Conservation (phyloP, 768 basidiomycete species). For the Mycena latifolia region DNA sequence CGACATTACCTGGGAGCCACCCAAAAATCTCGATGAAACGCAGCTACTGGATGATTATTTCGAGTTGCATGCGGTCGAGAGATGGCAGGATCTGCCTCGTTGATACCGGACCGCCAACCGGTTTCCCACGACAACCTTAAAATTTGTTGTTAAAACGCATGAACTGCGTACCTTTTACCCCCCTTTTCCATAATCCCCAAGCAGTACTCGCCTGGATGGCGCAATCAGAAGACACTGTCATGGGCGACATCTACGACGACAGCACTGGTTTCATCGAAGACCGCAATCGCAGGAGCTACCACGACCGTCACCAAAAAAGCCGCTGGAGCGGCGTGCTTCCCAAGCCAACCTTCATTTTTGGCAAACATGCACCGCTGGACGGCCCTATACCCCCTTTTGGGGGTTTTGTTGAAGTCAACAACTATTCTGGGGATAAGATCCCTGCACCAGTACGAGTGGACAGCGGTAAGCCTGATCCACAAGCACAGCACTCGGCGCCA, state of each 20-base stretch:
- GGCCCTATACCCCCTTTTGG: not conserved
- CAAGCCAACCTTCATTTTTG: not conserved
- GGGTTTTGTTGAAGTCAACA: not conserved
- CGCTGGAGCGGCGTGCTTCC: slow-evolving; percentile 3
- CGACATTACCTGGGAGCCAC: too few relatives aligned
- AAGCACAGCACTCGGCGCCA: too few relatives aligned
- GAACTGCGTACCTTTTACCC: not conserved
- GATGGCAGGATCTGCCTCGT: too few relatives aligned
- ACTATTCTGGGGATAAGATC: not conserved
- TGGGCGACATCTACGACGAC: not conserved
- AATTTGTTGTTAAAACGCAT: not conserved
- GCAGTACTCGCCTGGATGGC: not conserved
- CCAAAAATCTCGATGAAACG: too few relatives aligned
- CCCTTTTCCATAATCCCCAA: not conserved
- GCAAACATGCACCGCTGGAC: not conserved
- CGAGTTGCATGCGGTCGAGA: too few relatives aligned
- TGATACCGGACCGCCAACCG: not conserved
- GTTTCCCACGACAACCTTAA: not conserved
- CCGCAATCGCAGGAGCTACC: not conserved
- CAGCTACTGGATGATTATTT: too few relatives aligned
- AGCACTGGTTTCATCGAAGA: slow-evolving; percentile 21
- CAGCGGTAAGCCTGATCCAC: too few relatives aligned
- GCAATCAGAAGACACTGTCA: not conserved
- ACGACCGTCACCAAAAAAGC: not conserved
- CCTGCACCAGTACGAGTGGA: not conserved